phyloP scores from a whole-genome alignment of 1,284 basidiomycete species.

The Phylloporus sp. region DNA sequence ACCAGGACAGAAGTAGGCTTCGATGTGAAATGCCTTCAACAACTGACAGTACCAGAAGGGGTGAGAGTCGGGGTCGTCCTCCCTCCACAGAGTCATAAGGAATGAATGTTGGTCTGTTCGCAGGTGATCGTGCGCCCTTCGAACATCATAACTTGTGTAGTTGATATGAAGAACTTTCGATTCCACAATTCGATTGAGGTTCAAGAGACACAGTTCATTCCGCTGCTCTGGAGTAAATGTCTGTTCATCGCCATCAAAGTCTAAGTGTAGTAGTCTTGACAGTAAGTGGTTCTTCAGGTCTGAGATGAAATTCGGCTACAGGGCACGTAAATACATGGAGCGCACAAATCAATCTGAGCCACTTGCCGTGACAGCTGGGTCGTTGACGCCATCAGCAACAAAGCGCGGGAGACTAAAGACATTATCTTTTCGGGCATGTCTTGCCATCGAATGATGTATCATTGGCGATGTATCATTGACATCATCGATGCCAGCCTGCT shows the following conservation, averaged over 20 bases:
- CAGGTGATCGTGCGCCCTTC: constrained; percentile 46
- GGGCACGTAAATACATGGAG: no score
- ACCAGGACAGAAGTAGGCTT: no score
- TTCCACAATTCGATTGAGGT: background rate
- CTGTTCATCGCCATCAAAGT: constrained; percentile 1
- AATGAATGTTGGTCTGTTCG: constrained; percentile 34
- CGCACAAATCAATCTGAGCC: no score
- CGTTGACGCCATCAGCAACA: no score
- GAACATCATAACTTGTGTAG: constrained; percentile 24
- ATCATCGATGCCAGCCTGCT: background rate
- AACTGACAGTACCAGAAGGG: constrained; percentile 30
- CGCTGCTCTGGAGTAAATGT: background rate
- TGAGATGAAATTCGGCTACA: background rate
- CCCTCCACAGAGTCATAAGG: constrained; percentile 45
- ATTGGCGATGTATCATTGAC: background rate
- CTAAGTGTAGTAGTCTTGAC: background rate
- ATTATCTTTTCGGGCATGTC: constrained; percentile 5
- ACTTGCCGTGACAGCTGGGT: no score
- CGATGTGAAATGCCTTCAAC: constrained; percentile 9
- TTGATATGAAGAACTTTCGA: background rate
- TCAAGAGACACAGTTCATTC: background rate
- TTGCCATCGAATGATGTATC: constrained; percentile 11
- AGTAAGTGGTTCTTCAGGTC: constrained; percentile 8
- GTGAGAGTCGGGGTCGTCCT: constrained; percentile 26
- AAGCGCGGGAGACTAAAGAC: constrained; percentile 1